Evolutionary conservation across 148 eudicot genomes (phyloP).

Genomic region (Selenicereus undatus): DNA sequence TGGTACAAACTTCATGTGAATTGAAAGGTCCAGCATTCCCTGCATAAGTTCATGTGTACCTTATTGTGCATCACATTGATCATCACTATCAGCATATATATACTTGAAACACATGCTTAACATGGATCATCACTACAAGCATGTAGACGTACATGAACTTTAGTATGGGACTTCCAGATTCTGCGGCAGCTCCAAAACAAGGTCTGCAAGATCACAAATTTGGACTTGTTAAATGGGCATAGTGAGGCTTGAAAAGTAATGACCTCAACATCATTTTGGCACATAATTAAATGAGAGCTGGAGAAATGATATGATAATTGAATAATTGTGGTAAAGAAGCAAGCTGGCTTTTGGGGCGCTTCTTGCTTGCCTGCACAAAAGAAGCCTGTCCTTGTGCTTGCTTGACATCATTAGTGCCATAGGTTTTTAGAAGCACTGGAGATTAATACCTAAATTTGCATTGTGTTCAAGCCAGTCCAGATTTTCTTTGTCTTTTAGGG

Average conservation of each 20-base stretch:
- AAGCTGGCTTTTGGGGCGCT: neutral
- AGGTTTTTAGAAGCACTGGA: neutral
- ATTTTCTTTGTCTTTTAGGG: no score
- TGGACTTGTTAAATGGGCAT: conserved; percentile 11
- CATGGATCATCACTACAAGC: neutral
- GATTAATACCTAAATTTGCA: neutral
- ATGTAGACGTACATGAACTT: conserved; percentile 1
- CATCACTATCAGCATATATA: neutral
- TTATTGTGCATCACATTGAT: conserved; percentile 1
- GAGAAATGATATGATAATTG: conserved; percentile 10
- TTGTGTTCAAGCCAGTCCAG: neutral
- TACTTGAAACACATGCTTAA: neutral
- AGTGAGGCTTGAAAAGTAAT: neutral
- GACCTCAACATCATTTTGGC: neutral
- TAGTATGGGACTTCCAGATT: conserved; percentile 15
- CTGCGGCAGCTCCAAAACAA: conserved; percentile 47
- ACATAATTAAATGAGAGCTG: neutral
- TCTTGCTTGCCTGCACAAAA: neutral
- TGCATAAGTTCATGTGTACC: conserved; percentile 11
- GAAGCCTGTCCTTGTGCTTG: neutral
- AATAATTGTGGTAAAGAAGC: neutral
- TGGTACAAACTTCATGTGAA: conserved; percentile 4
- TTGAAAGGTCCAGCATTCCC: conserved; percentile 5
- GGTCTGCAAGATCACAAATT: conserved; percentile 33
- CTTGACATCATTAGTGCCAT: neutral